These are phyloP conservation scores for Talaromyces ruber DNA, from an alignment of 495 filamentous ascomycete species.

Conservation along the genomic window DNA sequence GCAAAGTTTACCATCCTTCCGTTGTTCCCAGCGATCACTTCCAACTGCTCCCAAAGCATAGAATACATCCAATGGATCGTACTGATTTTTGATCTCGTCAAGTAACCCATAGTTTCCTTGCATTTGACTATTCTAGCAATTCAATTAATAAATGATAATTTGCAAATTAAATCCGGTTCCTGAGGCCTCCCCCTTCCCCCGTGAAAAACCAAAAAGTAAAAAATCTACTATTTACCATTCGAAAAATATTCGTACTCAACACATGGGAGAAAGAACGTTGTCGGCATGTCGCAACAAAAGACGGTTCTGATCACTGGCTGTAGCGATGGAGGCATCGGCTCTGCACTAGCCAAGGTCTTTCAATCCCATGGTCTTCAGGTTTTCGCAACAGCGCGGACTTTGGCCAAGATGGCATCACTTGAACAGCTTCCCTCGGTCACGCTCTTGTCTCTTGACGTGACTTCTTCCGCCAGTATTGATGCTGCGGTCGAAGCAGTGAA, in stretches of 20 bases:
- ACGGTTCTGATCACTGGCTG: slow-evolving; percentile 43
- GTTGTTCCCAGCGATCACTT: background rate
- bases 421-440: slow-evolving; percentile 9
- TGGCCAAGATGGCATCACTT: slow-evolving; percentile 22
- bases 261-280: background rate
- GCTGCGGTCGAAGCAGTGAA: slow-evolving; percentile 40
- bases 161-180: too few species aligned
- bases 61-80: background rate
- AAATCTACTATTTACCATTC: too few species aligned
- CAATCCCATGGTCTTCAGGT: slow-evolving; percentile 39
- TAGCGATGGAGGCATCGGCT: slow-evolving; percentile 44
- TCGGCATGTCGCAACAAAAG: background rate
- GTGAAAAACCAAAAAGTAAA: too few species aligned
- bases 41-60: background rate
- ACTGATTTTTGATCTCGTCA: background rate
- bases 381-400: slow-evolving; percentile 47
- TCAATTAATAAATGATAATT: too few species aligned
- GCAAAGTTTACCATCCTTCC: background rate
- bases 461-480: slow-evolving; percentile 9
- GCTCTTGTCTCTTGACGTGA: slow-evolving; percentile 18
- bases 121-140: too few species aligned
- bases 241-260: background rate
- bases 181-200: too few species aligned
- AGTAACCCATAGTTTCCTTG: background rate
- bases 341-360: slow-evolving; percentile 44